These are phyloP conservation scores for Rhizopogon roseolus DNA, from an alignment of 768 basidiomycete species.

Conservation along the genomic window DNA sequence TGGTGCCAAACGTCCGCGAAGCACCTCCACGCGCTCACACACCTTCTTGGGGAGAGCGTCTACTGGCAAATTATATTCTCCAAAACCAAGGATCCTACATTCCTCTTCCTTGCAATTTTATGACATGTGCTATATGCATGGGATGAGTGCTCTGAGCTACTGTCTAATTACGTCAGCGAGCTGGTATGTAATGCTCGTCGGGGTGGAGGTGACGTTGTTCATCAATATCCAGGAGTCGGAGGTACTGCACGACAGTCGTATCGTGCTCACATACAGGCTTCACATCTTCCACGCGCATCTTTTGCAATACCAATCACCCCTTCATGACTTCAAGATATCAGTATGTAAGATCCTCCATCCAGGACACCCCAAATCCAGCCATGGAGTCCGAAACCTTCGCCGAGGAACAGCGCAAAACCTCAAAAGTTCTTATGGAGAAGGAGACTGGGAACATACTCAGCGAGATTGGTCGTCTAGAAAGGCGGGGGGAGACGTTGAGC, in stretches of 20 bases:
- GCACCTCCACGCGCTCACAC: slow-evolving; percentile 23
- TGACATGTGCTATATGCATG: slow-evolving; percentile 62
- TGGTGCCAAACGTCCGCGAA: slow-evolving; percentile 10
- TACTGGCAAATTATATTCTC: slow-evolving; percentile 25
- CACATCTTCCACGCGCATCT: slow-evolving; percentile 56
- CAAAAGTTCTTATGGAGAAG: slow-evolving; percentile 32
- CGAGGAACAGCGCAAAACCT: slow-evolving; percentile 10
- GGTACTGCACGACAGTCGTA: slow-evolving; percentile 35
- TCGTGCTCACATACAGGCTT: slow-evolving; percentile 45
- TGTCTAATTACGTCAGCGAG: slow-evolving; percentile 45
- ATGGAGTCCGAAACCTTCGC: slow-evolving; percentile 26
- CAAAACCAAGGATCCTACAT: slow-evolving; percentile 43
- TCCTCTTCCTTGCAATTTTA: slow-evolving; percentile 45
- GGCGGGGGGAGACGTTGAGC: slow-evolving; percentile 22
- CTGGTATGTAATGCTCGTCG: slow-evolving; percentile 34
- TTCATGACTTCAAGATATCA: slow-evolving; percentile 49
- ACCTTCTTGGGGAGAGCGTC: slow-evolving; percentile 25
- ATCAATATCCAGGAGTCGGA: slow-evolving; percentile 35
- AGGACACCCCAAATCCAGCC: slow-evolving; percentile 44
- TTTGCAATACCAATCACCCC: slow-evolving; percentile 47
- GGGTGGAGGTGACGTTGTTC: not conserved
- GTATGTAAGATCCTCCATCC: slow-evolving; percentile 46
- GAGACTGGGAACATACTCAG: slow-evolving; percentile 44
- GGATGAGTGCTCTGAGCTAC: slow-evolving; percentile 52
- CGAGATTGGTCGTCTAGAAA: slow-evolving; percentile 46